Base-by-base conservation (phyloP, 768 basidiomycete genomes). In the Hortiboletus flavorubellus region DNA sequence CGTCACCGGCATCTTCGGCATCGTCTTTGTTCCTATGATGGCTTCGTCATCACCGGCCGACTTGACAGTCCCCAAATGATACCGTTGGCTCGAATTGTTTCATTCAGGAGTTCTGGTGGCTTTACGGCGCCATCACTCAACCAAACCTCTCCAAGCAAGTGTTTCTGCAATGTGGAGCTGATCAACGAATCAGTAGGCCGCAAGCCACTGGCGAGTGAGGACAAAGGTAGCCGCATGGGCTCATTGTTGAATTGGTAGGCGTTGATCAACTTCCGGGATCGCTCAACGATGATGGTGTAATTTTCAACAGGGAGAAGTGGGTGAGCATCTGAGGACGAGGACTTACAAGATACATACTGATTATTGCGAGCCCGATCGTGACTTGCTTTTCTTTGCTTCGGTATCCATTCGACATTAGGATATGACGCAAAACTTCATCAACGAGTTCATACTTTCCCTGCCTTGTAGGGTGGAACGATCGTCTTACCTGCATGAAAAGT, bases 231-330 rank as follows among this genome's bases (percentile, higher is more conserved):
- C 7, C 92, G 85, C 12, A 89, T 73, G 0, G 93, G 87, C 40
- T 95, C 92, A 51, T 93, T 89, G 64, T 93, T 87, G 75, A 91
- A 93, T 65, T 96, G 93, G 64, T 93, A 77, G 0, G 74, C 72
- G 33, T 80, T 84, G 53, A 90, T 83, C 33, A 98, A 72, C 58
- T 88, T 88, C 26, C 93, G 83, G 31, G 80, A 80, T 64, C 91
- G 87, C 56, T 91, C 87, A 15, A 91, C 81, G 15, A 89, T 81
- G 10, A 78, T 73, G 21, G 74, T 63, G 63, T 80, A 81, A 11
- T 82, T 79, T 47, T 81, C 75, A 5, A 77, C 80, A 2, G 77
- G 34, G 39, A 57, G 43, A 38, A 48, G n/a, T n/a, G 34, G 16
- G 46, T 40, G 45, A 41, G 43, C 37, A 52, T 10, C 39, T 54